Evolutionary conservation across 2,329 filamentous ascomycete genomes (phyloP).

Genomic region (Cladosporium sp.): DNA sequence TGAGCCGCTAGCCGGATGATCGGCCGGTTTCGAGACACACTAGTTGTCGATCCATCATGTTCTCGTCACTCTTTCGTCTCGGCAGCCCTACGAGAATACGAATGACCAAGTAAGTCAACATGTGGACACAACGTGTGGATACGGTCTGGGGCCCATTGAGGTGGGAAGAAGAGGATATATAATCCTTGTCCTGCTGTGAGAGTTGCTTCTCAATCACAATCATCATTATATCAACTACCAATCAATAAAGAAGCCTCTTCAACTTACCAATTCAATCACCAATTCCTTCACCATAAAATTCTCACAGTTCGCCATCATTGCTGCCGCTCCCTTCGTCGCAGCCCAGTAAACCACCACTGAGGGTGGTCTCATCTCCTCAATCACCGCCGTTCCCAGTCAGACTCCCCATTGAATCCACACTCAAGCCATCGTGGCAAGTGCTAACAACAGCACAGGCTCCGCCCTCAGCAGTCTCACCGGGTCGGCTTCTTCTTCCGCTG

Average conservation of each 20-base stretch:
- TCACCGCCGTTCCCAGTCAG: neutral
- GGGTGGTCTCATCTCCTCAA: neutral
- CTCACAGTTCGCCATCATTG: neutral
- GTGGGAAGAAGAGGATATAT: neutral
- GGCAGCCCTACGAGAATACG: neutral
- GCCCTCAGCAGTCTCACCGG: neutral
- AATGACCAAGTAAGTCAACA: neutral
- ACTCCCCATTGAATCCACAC: neutral
- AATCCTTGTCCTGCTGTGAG: neutral
- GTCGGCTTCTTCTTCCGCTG: neutral
- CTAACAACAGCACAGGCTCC: neutral
- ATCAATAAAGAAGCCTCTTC: neutral
- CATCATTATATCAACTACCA: neutral
- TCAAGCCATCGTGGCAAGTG: neutral
- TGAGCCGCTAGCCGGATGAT: neutral
- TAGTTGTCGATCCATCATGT: neutral
- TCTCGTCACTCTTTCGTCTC: neutral
- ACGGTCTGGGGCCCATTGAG: neutral
- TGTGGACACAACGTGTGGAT: neutral
- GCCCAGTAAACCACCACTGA: neutral
- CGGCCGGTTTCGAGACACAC: neutral
- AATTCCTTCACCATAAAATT: constrained; percentile 3
- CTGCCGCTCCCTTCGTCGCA: neutral
- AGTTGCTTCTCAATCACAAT: neutral
- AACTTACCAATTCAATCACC: neutral